Evolutionary conservation across 257 asterid species (phyloP).

Genomic region (Voacanga thouarsii): DNA sequence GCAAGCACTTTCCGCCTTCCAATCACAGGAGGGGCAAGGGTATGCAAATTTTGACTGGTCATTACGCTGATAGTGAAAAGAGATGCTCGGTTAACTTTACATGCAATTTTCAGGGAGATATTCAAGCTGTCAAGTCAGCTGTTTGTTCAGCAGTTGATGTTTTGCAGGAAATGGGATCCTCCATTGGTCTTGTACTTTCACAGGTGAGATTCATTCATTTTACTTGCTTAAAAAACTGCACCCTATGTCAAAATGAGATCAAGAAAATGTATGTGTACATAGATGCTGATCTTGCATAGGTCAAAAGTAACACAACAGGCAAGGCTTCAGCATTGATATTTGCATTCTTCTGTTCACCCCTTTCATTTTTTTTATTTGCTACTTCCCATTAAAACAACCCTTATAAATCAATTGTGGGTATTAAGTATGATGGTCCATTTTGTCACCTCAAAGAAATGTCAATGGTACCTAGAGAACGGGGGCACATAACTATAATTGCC

Average conservation of each 20-base stretch:
- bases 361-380: background rate
- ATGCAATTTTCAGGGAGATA: conserved; percentile 51
- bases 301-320: background rate
- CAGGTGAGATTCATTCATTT: conserved; percentile 39
- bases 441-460: background rate
- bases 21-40: conserved; percentile 71
- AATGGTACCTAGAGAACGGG: background rate
- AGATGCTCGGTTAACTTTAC: conserved; percentile 14
- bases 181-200: conserved; percentile 50
- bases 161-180: conserved; percentile 74
- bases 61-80: conserved; percentile 8
- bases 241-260: background rate
- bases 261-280: background rate
- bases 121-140: conserved; percentile 57
- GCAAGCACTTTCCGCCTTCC: conserved; percentile 74
- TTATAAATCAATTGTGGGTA: background rate
- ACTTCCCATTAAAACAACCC: background rate
- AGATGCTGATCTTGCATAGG: background rate
- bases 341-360: background rate
- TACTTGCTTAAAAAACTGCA: background rate
- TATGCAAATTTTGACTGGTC: conserved; percentile 32
- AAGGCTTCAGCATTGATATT: background rate
- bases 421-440: background rate
- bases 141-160: conserved; percentile 73
- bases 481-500: background rate